Conservation (phyloP, 1,139 yeast species). For the Kazachstania sp. region DNA sequence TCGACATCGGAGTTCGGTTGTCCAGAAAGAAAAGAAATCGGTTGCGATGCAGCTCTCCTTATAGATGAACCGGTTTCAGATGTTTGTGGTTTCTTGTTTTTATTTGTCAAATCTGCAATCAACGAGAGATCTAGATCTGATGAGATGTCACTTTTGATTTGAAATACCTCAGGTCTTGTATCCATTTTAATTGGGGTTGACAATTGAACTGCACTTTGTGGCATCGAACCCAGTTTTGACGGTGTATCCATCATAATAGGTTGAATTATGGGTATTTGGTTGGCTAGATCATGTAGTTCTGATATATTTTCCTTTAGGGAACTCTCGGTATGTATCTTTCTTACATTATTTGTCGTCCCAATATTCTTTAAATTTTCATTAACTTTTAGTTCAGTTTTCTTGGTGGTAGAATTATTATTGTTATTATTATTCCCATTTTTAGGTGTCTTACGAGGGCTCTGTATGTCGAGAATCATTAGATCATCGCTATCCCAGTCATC, state of each 20-base stretch:
- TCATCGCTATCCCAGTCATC: constrained; percentile 21
- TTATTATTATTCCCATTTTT: no score
- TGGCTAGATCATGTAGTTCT: background rate
- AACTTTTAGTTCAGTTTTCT: no score
- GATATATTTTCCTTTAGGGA: background rate
- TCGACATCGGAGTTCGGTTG: background rate
- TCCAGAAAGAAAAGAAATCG: background rate
- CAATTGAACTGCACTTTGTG: background rate
- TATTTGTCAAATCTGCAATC: background rate
- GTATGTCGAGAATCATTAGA: background rate
- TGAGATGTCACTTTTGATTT: background rate
- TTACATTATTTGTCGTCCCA: no score
- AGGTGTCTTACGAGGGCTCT: no score
- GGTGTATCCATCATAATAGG: background rate
- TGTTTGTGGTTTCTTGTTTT: background rate
- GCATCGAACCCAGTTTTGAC: background rate
- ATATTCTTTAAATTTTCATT: no score
- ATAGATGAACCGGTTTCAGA: background rate
- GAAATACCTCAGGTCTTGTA: background rate
- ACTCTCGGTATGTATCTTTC: no score
- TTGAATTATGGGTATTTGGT: background rate
- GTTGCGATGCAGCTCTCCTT: background rate
- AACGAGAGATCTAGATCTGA: background rate
- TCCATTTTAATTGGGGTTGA: background rate
- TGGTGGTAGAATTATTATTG: no score